Evolutionary conservation across 305 asterid species (phyloP), one percentile per base, ranked within the genome.

Genomic region (Withania somnifera): DNA sequence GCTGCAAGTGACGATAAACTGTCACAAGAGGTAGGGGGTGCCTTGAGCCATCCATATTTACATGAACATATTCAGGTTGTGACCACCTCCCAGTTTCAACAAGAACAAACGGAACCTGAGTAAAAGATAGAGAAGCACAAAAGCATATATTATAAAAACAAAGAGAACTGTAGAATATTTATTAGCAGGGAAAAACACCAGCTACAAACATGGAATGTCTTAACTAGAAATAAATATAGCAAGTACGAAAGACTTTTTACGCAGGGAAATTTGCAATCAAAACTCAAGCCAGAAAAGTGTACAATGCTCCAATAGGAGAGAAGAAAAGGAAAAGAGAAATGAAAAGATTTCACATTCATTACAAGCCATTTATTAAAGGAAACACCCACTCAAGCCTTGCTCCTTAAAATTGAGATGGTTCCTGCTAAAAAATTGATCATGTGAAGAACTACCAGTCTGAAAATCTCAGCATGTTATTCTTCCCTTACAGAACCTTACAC

Each of bases 71-170:
- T 82, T 88, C 93, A 73, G 97, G 88, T 32, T 83, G 91, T 3
- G 95, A 90, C 91, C 88, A 76, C 52, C 89, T 87, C 79, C 89
- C 94, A 19, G 83, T 85, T 79, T 92, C 97, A 84, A 90, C 92
- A 83, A 96, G 92, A 85, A 92, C 60, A 86, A 94, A 95, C 1
- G 98, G 97, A 84, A 94, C 99, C 98, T 95, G 91, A 75, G 78
- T 45, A 57, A 68, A 78, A 82, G 81, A 38, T 84, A 51, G 80
- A 76, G 63, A 50, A 11, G 67, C 71, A 51, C 63, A 78, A 58
- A 75, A 75, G 30, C 47, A 28, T 75, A 51, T 2, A 76, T 76
- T 28, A 51, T 76, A 63, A 51, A 51, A n/a, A 17, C 30, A 68
- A 38, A 68, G 15, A 34, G 2, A 53, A 24, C 63, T 10, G 19